Conservation (phyloP, 441 rosid species). For the Populus tomentosa region DNA sequence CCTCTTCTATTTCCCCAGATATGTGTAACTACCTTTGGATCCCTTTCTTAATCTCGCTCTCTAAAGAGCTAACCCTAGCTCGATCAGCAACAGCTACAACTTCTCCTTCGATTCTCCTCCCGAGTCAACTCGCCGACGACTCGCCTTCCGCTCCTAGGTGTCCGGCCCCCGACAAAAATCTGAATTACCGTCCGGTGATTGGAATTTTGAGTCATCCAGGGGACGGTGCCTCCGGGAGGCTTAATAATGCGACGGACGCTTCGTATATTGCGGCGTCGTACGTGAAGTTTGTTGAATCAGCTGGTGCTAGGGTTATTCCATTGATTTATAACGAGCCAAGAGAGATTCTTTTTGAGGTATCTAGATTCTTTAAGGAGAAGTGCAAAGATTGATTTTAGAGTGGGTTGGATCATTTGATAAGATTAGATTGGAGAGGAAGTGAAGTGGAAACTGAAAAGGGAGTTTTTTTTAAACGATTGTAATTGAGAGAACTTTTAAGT, state of each 20-base stretch:
- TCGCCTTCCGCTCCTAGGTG: constrained; percentile 28
- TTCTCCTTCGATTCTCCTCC: constrained; percentile 37
- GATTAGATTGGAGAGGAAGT: no score
- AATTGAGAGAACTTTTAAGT: no score
- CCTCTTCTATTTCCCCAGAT: constrained; percentile 26
- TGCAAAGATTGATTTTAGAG: no score
- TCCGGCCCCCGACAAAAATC: constrained; percentile 39
- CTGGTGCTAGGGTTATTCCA: constrained; percentile 91
- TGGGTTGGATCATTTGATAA: no score
- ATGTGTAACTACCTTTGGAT: constrained; percentile 62
- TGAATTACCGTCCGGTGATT: constrained; percentile 70
- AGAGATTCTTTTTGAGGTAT: constrained; percentile 63
- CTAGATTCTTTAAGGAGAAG: not conserved
- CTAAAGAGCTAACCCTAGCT: constrained; percentile 36
- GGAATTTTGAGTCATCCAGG: constrained; percentile 87
- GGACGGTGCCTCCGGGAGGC: constrained; percentile 82
- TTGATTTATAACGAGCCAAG: constrained; percentile 69
- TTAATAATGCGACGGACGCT: constrained; percentile 46
- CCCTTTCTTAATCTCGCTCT: constrained; percentile 40
- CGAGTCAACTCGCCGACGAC: constrained; percentile 27
- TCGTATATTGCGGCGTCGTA: constrained; percentile 88
- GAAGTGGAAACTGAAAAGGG: no score
- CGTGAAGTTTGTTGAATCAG: constrained; percentile 84
- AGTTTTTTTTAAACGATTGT: no score
- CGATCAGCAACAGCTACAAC: constrained; percentile 6